Conservation (phyloP, 768 basidiomycete genomes). For the Serendipita sp. region DNA sequence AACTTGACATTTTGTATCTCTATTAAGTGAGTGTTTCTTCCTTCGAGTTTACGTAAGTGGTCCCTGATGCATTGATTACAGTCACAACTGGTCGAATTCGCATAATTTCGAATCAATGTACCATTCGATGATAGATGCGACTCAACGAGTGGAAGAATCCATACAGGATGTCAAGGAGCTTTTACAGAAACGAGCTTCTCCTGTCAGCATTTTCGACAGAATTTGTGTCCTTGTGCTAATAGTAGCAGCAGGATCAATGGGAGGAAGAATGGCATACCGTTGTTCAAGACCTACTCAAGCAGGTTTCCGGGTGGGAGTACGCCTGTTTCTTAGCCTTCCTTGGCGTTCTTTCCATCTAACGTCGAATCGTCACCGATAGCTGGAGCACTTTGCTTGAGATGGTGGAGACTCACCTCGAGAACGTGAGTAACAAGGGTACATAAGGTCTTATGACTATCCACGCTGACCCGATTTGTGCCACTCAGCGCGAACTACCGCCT, state of each 20-base stretch:
- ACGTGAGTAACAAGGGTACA: background rate
- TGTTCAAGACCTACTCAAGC: conserved; percentile 12
- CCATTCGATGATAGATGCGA: conserved; percentile 9
- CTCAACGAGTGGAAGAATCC: conserved; percentile 9
- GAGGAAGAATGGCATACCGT: conserved; percentile 11
- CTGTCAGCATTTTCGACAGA: background rate
- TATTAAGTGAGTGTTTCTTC: conserved; percentile 11
- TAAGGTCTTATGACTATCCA: background rate
- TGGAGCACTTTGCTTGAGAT: conserved; percentile 4
- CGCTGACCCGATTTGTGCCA: background rate
- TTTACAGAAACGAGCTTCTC: background rate
- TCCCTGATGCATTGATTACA: background rate
- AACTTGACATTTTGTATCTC: conserved; percentile 10
- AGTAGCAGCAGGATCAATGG: conserved; percentile 8
- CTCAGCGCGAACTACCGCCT: background rate
- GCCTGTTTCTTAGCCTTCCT: conserved; percentile 3
- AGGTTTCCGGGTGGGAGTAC: conserved; percentile 14
- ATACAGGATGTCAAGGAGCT: conserved; percentile 13
- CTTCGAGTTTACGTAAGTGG: background rate
- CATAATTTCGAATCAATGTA: conserved; percentile 14
- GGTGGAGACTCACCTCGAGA: background rate
- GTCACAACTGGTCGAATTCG: conserved; percentile 13
- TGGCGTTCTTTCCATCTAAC: too few species aligned
- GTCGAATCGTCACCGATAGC: background rate
- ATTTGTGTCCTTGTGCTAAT: background rate